Conservation (phyloP, 2,329 filamentous ascomycete species). For the Fusarium austroafricanum region DNA sequence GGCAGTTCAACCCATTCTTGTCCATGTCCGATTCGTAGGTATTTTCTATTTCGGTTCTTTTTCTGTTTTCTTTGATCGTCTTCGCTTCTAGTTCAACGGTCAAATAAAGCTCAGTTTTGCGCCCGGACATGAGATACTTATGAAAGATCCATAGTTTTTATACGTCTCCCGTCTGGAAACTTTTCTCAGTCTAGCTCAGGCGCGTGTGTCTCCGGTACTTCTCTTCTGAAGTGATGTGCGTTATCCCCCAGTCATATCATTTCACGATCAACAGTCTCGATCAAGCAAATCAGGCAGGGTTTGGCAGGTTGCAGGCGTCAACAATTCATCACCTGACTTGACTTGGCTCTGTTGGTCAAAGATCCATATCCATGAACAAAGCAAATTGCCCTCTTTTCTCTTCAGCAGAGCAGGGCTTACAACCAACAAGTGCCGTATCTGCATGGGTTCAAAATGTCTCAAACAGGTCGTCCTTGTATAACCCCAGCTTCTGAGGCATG, state of each 20-base stretch:
- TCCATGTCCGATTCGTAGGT: constrained; percentile 7
- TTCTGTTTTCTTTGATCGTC: constrained; percentile 6
- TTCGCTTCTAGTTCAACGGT: constrained; percentile 22
- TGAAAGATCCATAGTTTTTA: neutral
- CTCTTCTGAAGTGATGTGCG: constrained; percentile 14
- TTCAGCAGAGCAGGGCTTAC: constrained; percentile 3
- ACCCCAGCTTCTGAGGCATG: constrained; percentile 30
- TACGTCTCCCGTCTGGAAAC: constrained; percentile 30
- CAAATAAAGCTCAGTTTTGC: constrained; percentile 34
- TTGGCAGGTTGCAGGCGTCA: constrained; percentile 41
- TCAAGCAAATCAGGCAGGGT: constrained; percentile 20
- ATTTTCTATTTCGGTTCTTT: constrained; percentile 6
- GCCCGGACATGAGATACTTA: constrained; percentile 14
- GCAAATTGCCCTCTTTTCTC: neutral
- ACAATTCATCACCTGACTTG: constrained; percentile 44
- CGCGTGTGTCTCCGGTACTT: constrained; percentile 31
- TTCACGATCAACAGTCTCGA: neutral
- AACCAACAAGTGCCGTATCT: constrained; percentile 31
- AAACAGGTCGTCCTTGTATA: constrained; percentile 9
- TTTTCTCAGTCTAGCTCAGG: constrained; percentile 2
- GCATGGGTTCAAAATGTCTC: constrained; percentile 28
- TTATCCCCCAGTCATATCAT: neutral
- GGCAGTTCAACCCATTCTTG: constrained; percentile 15
- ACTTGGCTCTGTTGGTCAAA: constrained; percentile 35
- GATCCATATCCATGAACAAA: constrained; percentile 1